Evolutionary conservation across 2,329 filamentous ascomycete species (phyloP).

Genomic region (Xylariaceae sp.): DNA sequence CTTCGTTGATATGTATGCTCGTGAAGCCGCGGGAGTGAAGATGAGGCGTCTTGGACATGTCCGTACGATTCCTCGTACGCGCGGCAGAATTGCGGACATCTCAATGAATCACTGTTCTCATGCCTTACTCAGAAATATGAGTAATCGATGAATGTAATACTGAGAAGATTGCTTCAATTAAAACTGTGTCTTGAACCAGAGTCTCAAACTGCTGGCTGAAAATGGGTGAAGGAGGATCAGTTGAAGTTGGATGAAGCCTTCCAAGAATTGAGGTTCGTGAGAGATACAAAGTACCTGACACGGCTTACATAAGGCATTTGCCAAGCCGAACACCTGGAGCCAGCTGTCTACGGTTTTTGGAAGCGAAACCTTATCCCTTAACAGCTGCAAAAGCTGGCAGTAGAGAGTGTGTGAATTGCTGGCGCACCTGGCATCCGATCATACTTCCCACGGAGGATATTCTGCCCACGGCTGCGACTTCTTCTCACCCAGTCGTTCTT

Average conservation of each 20-base stretch:
- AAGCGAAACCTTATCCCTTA: too few species aligned
- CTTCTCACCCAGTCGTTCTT: too few species aligned
- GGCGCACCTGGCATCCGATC: too few species aligned
- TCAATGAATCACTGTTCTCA: constrained; percentile 8
- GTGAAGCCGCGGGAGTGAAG: constrained; percentile 6
- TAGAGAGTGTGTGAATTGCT: too few species aligned
- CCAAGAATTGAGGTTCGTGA: background rate
- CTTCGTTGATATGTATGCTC: constrained; percentile 29
- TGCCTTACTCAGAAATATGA: background rate
- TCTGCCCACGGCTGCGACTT: too few species aligned
- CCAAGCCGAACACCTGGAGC: background rate
- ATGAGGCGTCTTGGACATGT: constrained; percentile 10
- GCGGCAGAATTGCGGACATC: constrained; percentile 23
- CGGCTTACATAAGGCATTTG: background rate
- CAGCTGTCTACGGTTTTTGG: too few species aligned
- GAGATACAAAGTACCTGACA: background rate
- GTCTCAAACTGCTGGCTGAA: background rate
- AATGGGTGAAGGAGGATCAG: too few species aligned
- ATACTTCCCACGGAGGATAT: too few species aligned
- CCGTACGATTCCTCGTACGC: constrained; percentile 23
- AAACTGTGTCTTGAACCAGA: background rate
- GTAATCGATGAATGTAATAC: background rate
- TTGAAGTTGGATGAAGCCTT: background rate
- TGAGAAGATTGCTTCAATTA: background rate
- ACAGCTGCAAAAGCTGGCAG: too few species aligned